Base-by-base conservation (phyloP, 2,329 filamentous ascomycete genomes). In the Trichoderma cornu-damae region DNA sequence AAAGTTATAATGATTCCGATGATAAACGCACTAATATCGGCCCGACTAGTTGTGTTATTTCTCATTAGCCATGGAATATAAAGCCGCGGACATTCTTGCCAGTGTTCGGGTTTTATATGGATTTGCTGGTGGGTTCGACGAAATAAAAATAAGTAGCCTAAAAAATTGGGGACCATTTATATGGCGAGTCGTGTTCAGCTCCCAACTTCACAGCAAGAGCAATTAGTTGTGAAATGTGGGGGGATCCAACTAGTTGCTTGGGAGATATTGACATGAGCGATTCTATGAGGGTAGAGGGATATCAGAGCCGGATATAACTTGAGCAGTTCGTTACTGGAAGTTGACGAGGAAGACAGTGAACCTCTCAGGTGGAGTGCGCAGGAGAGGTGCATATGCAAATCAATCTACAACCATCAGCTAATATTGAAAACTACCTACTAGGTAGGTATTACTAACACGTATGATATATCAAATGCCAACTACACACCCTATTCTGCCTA, bases 11-110 rank as follows among this genome's bases (percentile, higher is more conserved):
- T 38, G 46, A 30, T 14, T 22, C 30, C 30, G 22, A 50, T 16
- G 34, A 26, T 20, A 34, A 20, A n/a, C 35, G 34, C 22, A 32
- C 44, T 42, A 22, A 43, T 42, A 55, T 47, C 51, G 51, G 51
- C 22, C 51, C 51, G 51, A 55, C 42, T 44, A 34, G 32, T 35
- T 5, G 14, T 20, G n/a, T n/a, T n/a, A n/a, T 42, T 28, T 37
- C 4, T 37, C 32, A n/a, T n/a, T n/a, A 49, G 47, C 30, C 20
- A 18, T 35, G n/a, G 20, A 20, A n/a, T n/a, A n/a, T n/a, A n/a
- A n/a, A 6, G n/a, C 28, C 26, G 35, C 51, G 51, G 51, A 47
- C 32, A 55, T 46, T 55, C 32, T 55, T 55, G 51, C 51, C 51
- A 30, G n/a, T 47, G 11, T 55, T 37, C 51, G 51, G 51, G 42